phyloP scores from a whole-genome alignment of 148 eudicot genomes.

The Chenopodium album region DNA sequence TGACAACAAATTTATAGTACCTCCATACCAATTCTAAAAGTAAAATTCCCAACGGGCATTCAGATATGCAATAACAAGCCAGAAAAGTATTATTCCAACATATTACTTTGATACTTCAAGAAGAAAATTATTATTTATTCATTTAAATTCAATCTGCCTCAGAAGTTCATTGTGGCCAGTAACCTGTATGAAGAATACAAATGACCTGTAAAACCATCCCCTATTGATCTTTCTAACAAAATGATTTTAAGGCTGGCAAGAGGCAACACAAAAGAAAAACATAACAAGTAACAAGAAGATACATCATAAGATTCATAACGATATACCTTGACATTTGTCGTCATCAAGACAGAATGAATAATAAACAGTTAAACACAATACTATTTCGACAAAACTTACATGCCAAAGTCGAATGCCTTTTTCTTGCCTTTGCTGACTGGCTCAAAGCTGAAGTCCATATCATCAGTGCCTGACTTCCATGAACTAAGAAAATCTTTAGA shows the following conservation, averaged over 20 bases:
- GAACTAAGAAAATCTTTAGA: slow-evolving; percentile 73
- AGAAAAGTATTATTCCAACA: not conserved
- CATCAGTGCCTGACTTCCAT: slow-evolving; percentile 70
- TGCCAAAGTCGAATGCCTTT: slow-evolving; percentile 66
- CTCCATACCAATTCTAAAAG: not conserved
- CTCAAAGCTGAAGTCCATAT: slow-evolving; percentile 76
- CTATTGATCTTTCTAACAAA: not conserved
- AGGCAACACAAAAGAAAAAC: not conserved
- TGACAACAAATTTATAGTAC: not conserved
- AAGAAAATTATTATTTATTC: not conserved
- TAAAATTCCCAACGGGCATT: not conserved
- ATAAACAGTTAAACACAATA: not conserved
- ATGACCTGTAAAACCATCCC: not conserved
- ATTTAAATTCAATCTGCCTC: not conserved
- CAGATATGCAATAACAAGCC: not conserved
- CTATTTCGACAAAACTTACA: slow-evolving; percentile 47
- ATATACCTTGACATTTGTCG: not conserved
- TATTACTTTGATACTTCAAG: not conserved
- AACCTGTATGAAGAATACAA: slow-evolving; percentile 3
- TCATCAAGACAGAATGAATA: not conserved
- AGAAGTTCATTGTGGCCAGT: not conserved
- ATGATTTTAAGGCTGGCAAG: not conserved
- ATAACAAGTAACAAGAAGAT: not conserved
- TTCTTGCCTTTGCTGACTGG: slow-evolving; percentile 65
- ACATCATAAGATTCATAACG: not conserved